These are phyloP conservation scores for Cladosporium oxysporum DNA, from an alignment of 2,329 filamentous ascomycete genomes.

Conservation along the genomic window DNA sequence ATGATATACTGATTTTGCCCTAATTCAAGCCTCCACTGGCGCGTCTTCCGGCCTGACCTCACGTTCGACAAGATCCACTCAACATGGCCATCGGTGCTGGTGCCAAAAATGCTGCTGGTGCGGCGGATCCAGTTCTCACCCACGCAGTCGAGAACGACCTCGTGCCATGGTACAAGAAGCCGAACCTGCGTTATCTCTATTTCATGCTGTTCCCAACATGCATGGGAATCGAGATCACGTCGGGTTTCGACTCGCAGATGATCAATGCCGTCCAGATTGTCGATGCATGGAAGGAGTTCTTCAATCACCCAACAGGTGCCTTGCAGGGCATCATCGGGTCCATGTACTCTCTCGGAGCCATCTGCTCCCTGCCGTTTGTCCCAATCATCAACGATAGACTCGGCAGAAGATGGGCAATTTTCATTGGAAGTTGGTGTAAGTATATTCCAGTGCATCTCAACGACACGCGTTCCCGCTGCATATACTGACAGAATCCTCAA, in stretches of 20 bases:
- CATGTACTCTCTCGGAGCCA: constrained; percentile 61
- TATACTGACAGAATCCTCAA: neutral
- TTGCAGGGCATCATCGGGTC: constrained; percentile 59
- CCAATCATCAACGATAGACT: constrained; percentile 57
- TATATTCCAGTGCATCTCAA: neutral
- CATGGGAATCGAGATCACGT: constrained; percentile 64
- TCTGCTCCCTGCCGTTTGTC: constrained; percentile 60
- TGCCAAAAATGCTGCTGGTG: constrained; percentile 7
- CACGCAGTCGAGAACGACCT: constrained; percentile 42
- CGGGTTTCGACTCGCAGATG: constrained; percentile 58
- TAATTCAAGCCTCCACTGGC: neutral
- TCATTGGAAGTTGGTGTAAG: constrained; percentile 50
- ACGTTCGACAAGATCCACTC: neutral
- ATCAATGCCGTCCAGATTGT: constrained; percentile 28
- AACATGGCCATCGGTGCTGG: constrained; percentile 16
- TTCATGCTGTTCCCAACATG: constrained; percentile 60
- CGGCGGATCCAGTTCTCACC: constrained; percentile 28
- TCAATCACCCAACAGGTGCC: constrained; percentile 47
- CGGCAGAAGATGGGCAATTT: constrained; percentile 60
- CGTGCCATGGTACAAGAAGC: constrained; percentile 59
- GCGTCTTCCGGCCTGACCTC: neutral
- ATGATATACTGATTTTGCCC: neutral
- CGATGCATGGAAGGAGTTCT: constrained; percentile 34
- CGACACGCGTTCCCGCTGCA: neutral
- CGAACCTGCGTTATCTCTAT: constrained; percentile 59